phyloP scores from a whole-genome alignment of 192 early-diverging fungal species.

The Lunasporangiospora selenospora region DNA sequence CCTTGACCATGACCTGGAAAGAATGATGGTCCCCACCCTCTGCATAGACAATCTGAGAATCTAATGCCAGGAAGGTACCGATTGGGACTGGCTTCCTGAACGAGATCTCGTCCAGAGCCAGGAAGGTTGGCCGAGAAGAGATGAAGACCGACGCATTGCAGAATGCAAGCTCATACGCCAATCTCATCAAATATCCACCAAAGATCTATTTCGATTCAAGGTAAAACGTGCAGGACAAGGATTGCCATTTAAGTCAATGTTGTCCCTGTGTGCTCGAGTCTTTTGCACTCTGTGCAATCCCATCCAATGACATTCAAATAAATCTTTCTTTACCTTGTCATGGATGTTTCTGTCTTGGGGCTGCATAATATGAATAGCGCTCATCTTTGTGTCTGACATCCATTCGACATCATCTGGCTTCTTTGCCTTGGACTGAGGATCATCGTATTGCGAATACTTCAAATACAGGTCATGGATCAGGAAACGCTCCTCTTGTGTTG shows the following conservation, averaged over 20 bases:
- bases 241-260: too few species aligned
- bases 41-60: constrained; percentile 81
- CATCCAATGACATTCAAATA: too few species aligned
- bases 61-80: constrained; percentile 76
- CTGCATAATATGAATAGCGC: constrained; percentile 69
- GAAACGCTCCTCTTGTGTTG: constrained; percentile 77
- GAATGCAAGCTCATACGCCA: constrained; percentile 87
- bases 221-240: too few species aligned
- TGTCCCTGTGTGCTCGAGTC: too few species aligned
- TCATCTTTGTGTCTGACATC: constrained; percentile 81
- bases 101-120: constrained; percentile 76
- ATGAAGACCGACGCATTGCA: constrained; percentile 76
- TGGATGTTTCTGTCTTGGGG: constrained; percentile 70
- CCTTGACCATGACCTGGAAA: constrained; percentile 74
- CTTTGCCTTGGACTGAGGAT: constrained; percentile 29
- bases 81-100: constrained; percentile 90
- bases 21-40: constrained; percentile 57
- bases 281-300: too few species aligned
- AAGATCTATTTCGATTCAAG: constrained; percentile 68
- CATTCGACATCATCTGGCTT: constrained; percentile 63
- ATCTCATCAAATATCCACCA: constrained; percentile 84
- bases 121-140: constrained; percentile 59
- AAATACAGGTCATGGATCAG: constrained; percentile 83
- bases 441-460: constrained; percentile 69
- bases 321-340: constrained; percentile 35